Percentiles rank a stretch among this genome's conserved stretches.
Conservation (phyloP, 257 asterid genomes). For the Solanum sparsipilum region DNA sequence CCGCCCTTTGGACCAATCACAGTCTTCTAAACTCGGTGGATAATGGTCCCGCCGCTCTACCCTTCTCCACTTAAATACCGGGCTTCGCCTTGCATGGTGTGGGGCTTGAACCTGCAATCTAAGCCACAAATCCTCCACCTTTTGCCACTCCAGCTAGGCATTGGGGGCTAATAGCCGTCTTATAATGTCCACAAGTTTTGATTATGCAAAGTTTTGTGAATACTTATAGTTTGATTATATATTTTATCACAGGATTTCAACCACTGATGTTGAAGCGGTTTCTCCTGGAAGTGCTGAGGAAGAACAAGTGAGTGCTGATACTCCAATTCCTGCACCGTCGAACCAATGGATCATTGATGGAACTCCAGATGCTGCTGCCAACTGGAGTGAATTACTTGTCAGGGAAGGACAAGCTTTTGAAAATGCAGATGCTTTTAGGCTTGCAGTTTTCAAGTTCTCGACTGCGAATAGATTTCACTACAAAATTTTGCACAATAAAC, state of each 20-base stretch:
- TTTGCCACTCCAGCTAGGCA: too few species aligned
- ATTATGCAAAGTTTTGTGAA: neutral
- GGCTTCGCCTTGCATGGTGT: too few species aligned
- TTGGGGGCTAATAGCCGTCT: too few species aligned
- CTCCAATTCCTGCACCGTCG: neutral
- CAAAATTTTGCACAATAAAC: neutral
- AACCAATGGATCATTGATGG: neutral
- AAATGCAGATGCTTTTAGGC: neutral
- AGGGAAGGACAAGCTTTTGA: neutral
- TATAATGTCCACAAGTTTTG: neutral
- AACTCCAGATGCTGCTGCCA: neutral
- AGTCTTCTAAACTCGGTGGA: too few species aligned
- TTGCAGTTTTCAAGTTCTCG: neutral
- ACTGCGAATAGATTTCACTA: neutral
- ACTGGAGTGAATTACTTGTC: neutral
- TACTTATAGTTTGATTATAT: neutral
- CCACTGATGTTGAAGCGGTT: neutral
- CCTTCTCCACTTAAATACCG: too few species aligned
- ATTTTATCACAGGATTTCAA: neutral
- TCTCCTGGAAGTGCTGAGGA: neutral
- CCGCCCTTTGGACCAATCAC: too few species aligned
- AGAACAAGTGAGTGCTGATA: conserved; percentile 1
- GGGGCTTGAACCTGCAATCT: too few species aligned
- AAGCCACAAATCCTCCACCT: too few species aligned
- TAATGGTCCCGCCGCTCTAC: too few species aligned